Conservation (phyloP, 192 early-diverging fungal genomes). For the Coemansia reversa region DNA sequence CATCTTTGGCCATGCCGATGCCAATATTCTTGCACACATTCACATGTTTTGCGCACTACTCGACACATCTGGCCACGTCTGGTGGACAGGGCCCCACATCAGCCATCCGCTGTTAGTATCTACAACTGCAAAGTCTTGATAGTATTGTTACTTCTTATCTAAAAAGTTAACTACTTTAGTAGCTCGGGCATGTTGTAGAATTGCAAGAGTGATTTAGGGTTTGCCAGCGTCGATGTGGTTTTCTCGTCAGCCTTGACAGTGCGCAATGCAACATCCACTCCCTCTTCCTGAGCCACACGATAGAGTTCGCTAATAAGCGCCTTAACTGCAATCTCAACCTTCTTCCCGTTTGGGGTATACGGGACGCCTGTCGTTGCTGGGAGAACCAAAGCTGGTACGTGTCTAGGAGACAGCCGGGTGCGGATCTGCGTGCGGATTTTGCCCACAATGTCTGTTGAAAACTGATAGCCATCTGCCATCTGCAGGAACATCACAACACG, state of each 20-base stretch:
- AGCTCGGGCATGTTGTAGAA: constrained; percentile 76
- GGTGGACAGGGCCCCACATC: constrained; percentile 42
- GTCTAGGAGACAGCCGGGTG: constrained; percentile 80
- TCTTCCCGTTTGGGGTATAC: constrained; percentile 95
- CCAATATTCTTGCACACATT: constrained; percentile 19
- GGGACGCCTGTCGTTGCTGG: constrained; percentile 78
- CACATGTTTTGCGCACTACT: constrained; percentile 40
- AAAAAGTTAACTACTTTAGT: constrained; percentile 11
- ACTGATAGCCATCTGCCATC: constrained; percentile 63
- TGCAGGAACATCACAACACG: constrained; percentile 90
- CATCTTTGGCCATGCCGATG: constrained; percentile 25
- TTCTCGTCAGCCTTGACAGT: constrained; percentile 67
- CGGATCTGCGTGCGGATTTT: constrained; percentile 78
- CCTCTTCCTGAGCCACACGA: constrained; percentile 29
- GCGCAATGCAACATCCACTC: constrained; percentile 58
- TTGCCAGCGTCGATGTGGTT: constrained; percentile 80
- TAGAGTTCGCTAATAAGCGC: constrained; percentile 56
- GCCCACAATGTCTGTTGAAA: constrained; percentile 64
- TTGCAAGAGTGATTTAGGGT: constrained; percentile 83
- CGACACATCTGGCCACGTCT: constrained; percentile 14
- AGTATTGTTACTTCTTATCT: neutral
- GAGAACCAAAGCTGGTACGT: constrained; percentile 88
- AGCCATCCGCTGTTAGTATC: constrained; percentile 48
- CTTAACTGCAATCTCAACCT: constrained; percentile 97
- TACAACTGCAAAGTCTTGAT: constrained; percentile 27